phyloP scores from a whole-genome alignment of 2,329 filamentous ascomycete genomes.

The Alternaria sp. region DNA sequence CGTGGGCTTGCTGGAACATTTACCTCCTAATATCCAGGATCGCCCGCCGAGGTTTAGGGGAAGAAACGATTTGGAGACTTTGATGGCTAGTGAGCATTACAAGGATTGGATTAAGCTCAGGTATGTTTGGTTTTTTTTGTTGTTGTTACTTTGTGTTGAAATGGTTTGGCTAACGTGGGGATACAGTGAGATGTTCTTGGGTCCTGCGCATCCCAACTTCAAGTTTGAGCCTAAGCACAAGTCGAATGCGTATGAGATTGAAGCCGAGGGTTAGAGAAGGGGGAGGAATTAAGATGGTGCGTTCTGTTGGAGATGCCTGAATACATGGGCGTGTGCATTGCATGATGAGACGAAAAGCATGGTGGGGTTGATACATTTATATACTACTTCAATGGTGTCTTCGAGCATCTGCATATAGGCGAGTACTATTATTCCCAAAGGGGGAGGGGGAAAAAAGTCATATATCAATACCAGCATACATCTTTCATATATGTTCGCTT shows the following conservation, averaged over 20 bases:
- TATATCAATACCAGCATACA: neutral
- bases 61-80: constrained; percentile 89
- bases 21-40: constrained; percentile 90
- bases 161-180: constrained; percentile 19
- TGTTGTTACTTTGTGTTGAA: neutral
- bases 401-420: neutral
- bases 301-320: neutral
- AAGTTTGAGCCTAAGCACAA: constrained; percentile 98
- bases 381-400: neutral
- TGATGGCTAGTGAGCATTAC: constrained; percentile 89
- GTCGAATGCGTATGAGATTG: constrained; percentile 86
- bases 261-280: constrained; percentile 54
- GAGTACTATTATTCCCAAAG: neutral
- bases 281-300: neutral
- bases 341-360: neutral
- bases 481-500: neutral
- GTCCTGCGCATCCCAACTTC: constrained; percentile 88
- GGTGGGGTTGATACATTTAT: neutral
- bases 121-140: constrained; percentile 58
- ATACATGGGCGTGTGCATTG: neutral
- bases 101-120: constrained; percentile 99
- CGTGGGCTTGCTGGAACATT: constrained; percentile 82
- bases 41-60: constrained; percentile 84
- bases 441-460: neutral
- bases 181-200: constrained; percentile 93